Evolutionary conservation across 208 protist species (phyloP).

Genomic region (Lotmaria passim): DNA sequence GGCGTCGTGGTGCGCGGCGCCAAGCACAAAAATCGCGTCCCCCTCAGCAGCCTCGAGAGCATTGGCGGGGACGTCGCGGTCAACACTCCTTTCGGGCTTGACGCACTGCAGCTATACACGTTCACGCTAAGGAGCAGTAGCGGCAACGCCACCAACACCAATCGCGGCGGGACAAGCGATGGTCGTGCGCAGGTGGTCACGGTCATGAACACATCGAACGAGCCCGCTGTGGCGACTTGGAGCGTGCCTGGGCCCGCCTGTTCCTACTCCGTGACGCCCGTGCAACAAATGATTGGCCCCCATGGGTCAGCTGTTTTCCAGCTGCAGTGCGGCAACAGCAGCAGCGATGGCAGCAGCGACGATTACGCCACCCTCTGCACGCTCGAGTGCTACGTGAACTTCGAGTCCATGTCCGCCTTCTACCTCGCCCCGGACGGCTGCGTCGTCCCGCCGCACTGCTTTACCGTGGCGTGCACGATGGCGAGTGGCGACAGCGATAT

Average conservation of each 20-base stretch:
- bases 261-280: constrained; percentile 63
- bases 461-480: constrained; percentile 60
- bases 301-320: constrained; percentile 34
- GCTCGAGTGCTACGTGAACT: constrained; percentile 93
- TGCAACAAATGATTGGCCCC: constrained; percentile 61
- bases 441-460: constrained; percentile 84
- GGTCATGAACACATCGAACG: constrained; percentile 73
- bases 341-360: constrained; percentile 11
- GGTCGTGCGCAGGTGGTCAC: constrained; percentile 44
- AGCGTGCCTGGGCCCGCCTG: constrained; percentile 53
- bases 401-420: constrained; percentile 87
- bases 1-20: constrained; percentile 23
- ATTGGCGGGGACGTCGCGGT: constrained; percentile 18
- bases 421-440: constrained; percentile 63
- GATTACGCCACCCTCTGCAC: constrained; percentile 17
- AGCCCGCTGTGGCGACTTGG: constrained; percentile 68
- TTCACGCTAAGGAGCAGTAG: constrained; percentile 13
- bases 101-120: constrained; percentile 31
- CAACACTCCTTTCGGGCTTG: constrained; percentile 29
- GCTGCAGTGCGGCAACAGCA: constrained; percentile 23
- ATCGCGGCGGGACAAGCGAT: constrained; percentile 5
- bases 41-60: constrained; percentile 26
- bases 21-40: constrained; percentile 17
- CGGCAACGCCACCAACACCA: not conserved
- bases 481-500: not conserved